These are phyloP conservation scores for Opeltia flavorubescens DNA, from an alignment of 495 filamentous ascomycete species.

Conservation along the genomic window DNA sequence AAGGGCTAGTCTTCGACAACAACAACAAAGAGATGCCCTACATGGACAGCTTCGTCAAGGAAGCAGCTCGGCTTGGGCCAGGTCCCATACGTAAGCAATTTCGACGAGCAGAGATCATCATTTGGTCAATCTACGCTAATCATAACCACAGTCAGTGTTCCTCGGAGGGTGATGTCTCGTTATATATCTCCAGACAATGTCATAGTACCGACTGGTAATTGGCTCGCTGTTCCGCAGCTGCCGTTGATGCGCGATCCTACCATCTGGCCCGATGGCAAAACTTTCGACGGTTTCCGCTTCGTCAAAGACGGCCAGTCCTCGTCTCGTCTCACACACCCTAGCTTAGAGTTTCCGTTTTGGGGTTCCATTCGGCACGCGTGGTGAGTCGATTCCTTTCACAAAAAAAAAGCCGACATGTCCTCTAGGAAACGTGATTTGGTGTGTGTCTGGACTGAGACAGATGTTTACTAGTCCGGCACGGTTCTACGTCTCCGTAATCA, in stretches of 20 bases:
- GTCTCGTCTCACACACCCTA: constrained; percentile 7
- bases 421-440: neutral
- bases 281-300: constrained; percentile 11
- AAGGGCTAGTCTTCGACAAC: neutral
- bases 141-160: constrained; percentile 2
- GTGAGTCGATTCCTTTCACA: constrained; percentile 2
- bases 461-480: constrained; percentile 7
- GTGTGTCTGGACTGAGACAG: neutral
- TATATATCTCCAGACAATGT: constrained; percentile 8
- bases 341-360: constrained; percentile 12
- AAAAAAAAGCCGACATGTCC: neutral
- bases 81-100: constrained; percentile 7
- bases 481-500: constrained; percentile 11
- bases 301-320: constrained; percentile 2
- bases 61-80: constrained; percentile 12
- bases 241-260: constrained; percentile 9
- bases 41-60: constrained; percentile 16
- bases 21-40: constrained; percentile 13
- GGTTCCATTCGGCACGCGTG: constrained; percentile 8
- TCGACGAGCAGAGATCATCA: neutral
- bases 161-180: constrained; percentile 6
- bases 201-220: constrained; percentile 8
- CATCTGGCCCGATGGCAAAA: neutral
- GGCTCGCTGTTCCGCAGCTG: constrained; percentile 8
- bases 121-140: neutral